Base-by-base conservation (phyloP, 2,329 filamentous ascomycete species). In the Fusarium oxysporum region DNA sequence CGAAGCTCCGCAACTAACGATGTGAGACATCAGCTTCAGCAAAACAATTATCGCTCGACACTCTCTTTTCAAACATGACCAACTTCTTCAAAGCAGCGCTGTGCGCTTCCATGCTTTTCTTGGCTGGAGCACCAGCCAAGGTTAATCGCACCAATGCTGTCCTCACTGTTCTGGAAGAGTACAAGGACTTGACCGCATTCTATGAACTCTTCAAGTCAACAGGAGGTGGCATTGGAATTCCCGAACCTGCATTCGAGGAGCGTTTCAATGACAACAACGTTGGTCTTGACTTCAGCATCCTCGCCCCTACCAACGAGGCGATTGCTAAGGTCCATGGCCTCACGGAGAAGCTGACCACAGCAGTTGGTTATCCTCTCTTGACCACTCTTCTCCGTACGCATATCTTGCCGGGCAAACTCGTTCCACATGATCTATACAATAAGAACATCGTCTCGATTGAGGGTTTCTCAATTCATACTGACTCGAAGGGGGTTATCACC, bases 271-370 rank as follows among this genome's bases (percentile, higher is more conserved):
- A 48, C n/a, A 57, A 57, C 13, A 35, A 47, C 10, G 23, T 48
- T 33, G 54, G 54, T 25, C 40, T 57, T 25, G 54, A 48, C 30
- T 57, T 35, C 35, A 57, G 40, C 17, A 48, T 57, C 13, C 54
- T 57, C 23, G 54, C 40, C 32, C 54, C 54, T 25, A 57, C 54
- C 54, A 57, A 57, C 30, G 30, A 33, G 40, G 54, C 54, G n/a
- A 48, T 57, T 57, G 54, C 40, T 7, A 57, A 35, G 23, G 40
- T 28, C 40, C 54, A 25, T 12, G 54, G 54, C 32, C 54, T 57
- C n/a, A 16, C 41, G 8, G 30, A 47, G 40, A 57, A 57, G 32
- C 19, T 57, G 19, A 48, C 54, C 54, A 57, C 32, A 21, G 54
- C 54, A 35, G 16, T 23, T 25, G 54, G 30, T 9, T 57, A 57